phyloP scores from a whole-genome alignment of 257 asterid genomes.

The Ocimum tenuiflorum region DNA sequence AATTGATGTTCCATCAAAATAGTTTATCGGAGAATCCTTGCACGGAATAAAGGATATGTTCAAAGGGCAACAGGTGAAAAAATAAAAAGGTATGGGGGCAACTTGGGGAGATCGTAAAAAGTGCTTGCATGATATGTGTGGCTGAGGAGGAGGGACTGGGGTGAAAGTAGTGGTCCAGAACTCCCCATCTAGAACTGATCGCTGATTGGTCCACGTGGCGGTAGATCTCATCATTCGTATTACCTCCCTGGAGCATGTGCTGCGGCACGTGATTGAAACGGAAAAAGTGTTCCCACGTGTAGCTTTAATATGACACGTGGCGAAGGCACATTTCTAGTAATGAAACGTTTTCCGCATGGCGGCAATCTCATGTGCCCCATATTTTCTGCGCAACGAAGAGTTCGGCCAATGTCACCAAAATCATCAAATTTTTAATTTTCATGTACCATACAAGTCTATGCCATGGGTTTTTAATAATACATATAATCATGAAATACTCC shows the following conservation, averaged over 20 bases:
- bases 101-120: conserved; percentile 5
- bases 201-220: conserved; percentile 24
- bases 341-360: not conserved
- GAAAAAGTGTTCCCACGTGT: conserved; percentile 1
- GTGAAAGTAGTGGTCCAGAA: conserved; percentile 19
- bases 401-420: not conserved
- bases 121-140: conserved; percentile 7
- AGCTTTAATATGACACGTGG: not conserved
- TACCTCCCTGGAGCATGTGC: not conserved
- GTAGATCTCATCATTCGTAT: not conserved
- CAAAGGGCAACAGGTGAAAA: not conserved
- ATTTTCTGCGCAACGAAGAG: not conserved
- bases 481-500: too few relatives aligned
- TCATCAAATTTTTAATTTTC: too few relatives aligned
- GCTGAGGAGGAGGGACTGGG: conserved; percentile 12
- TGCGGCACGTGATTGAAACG: not conserved
- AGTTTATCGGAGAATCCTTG: too few relatives aligned
- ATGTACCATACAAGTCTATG: too few relatives aligned
- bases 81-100: not conserved
- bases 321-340: not conserved
- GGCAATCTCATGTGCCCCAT: conserved; percentile 1
- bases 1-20: too few relatives aligned
- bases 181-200: conserved; percentile 24
- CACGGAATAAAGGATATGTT: too few relatives aligned
- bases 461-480: too few relatives aligned